These are phyloP conservation scores for Botrytis fabae DNA, from an alignment of 2,329 filamentous ascomycete species.

Conservation along the genomic window DNA sequence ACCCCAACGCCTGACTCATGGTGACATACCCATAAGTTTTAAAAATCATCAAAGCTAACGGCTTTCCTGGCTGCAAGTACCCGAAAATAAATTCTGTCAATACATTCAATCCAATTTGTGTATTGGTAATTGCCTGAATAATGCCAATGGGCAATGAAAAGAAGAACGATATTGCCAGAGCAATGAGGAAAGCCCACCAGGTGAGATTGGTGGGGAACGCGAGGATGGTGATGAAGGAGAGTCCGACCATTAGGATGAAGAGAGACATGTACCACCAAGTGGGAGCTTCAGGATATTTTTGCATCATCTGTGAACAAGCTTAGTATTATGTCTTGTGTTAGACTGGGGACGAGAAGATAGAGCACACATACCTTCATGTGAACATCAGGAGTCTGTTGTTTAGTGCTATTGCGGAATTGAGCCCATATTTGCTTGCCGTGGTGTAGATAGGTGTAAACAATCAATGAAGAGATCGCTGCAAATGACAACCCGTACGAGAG, in stretches of 20 bases:
- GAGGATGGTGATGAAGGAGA: slow-evolving; percentile 44
- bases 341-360: background rate
- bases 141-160: slow-evolving; percentile 69
- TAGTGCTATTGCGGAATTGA: slow-evolving; percentile 5
- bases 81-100: slow-evolving; percentile 71
- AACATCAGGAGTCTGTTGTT: slow-evolving; percentile 13
- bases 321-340: background rate
- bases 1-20: slow-evolving; percentile 57
- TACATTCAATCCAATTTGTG: slow-evolving; percentile 70
- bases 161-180: slow-evolving; percentile 61
- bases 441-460: slow-evolving; percentile 67
- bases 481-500: slow-evolving; percentile 71
- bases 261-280: slow-evolving; percentile 16
- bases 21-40: slow-evolving; percentile 72
- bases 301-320: background rate
- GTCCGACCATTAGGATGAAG: slow-evolving; percentile 21
- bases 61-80: slow-evolving; percentile 69
- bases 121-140: slow-evolving; percentile 68
- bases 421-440: slow-evolving; percentile 65
- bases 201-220: slow-evolving; percentile 60
- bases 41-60: slow-evolving; percentile 76
- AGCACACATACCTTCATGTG: slow-evolving; percentile 7
- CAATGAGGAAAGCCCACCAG: slow-evolving; percentile 66
- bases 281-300: slow-evolving; percentile 10
- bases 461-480: slow-evolving; percentile 65